These are phyloP conservation scores for Sphaerostilbella broomeana DNA, from an alignment of 2,329 filamentous ascomycete genomes.

Conservation along the genomic window DNA sequence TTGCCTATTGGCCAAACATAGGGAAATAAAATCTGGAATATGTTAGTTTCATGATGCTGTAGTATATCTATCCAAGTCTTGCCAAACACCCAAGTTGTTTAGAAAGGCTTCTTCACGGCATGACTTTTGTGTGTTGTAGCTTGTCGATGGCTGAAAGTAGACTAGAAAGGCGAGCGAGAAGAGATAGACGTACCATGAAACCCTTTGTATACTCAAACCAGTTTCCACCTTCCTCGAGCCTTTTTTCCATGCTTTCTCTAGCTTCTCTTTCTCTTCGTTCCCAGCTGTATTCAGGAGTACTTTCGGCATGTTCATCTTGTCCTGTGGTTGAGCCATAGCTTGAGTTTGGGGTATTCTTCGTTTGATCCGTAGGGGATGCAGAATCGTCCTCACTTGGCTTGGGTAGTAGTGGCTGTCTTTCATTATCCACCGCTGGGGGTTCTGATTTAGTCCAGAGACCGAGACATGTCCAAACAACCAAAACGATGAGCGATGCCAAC, in stretches of 20 bases:
- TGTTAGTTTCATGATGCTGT: no score
- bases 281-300: conserved; percentile 46
- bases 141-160: not conserved
- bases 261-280: conserved; percentile 46
- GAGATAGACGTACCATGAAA: conserved; percentile 49
- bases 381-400: conserved; percentile 16
- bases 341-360: conserved; percentile 19
- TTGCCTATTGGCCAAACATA: conserved; percentile 71
- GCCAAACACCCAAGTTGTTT: no score
- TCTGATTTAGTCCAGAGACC: conserved; percentile 22
- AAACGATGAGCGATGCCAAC: conserved; percentile 22
- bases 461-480: conserved; percentile 22
- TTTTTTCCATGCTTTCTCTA: conserved; percentile 57
- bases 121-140: not conserved
- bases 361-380: conserved; percentile 6
- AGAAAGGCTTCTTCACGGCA: no score
- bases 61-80: no score
- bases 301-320: conserved; percentile 31
- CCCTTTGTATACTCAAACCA: conserved; percentile 72
- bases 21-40: conserved; percentile 61
- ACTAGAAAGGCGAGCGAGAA: not conserved
- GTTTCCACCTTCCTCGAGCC: conserved; percentile 65
- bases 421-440: conserved; percentile 40
- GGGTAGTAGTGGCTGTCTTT: conserved; percentile 52
- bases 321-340: conserved; percentile 39